phyloP scores from a whole-genome alignment of 768 basidiomycete genomes.

The Pisolithus microcarpus region DNA sequence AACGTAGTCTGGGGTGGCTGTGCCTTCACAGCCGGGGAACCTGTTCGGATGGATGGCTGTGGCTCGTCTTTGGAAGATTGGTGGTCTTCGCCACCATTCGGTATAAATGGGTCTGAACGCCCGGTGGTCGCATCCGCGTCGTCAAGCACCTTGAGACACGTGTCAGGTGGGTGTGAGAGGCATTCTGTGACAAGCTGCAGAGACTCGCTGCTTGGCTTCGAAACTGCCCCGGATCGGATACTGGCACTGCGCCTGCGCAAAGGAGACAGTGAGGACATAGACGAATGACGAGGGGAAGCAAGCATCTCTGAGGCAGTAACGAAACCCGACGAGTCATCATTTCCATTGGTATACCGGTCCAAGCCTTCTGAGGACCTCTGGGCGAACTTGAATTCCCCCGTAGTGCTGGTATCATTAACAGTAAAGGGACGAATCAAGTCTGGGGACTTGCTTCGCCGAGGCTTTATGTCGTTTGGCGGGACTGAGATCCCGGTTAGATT shows the following conservation, averaged over 20 bases:
- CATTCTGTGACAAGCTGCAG: slow-evolving; percentile 1
- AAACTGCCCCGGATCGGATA: slow-evolving; percentile 4
- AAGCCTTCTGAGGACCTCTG: slow-evolving; percentile 3
- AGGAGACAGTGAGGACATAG: slow-evolving; percentile 11
- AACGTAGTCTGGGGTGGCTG: neutral
- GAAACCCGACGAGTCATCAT: slow-evolving; percentile 3
- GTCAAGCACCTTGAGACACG: slow-evolving; percentile 1
- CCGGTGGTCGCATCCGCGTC: neutral
- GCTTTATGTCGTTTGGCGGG: neutral
- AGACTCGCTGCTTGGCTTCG: slow-evolving; percentile 1
- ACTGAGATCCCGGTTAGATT: slow-evolving; percentile 4
- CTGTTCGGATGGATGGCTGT: slow-evolving; percentile 18
- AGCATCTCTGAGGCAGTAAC: slow-evolving; percentile 12
- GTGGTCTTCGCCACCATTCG: neutral
- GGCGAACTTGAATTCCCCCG: slow-evolving; percentile 2
- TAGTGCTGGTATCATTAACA: slow-evolving; percentile 4
- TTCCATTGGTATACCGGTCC: slow-evolving; percentile 5
- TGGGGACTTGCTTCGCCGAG: slow-evolving; percentile 13
- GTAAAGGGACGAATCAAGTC: slow-evolving; percentile 20
- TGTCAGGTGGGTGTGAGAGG: neutral
- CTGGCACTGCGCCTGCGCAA: slow-evolving; percentile 13
- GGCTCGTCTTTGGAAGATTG: slow-evolving; percentile 8
- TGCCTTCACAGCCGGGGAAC: slow-evolving; percentile 9
- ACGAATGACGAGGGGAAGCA: slow-evolving; percentile 13
- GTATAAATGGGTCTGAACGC: neutral